Evolutionary conservation across 108 stramenopile genomes (phyloP).

Genomic region (Bacterosira constricta): DNA sequence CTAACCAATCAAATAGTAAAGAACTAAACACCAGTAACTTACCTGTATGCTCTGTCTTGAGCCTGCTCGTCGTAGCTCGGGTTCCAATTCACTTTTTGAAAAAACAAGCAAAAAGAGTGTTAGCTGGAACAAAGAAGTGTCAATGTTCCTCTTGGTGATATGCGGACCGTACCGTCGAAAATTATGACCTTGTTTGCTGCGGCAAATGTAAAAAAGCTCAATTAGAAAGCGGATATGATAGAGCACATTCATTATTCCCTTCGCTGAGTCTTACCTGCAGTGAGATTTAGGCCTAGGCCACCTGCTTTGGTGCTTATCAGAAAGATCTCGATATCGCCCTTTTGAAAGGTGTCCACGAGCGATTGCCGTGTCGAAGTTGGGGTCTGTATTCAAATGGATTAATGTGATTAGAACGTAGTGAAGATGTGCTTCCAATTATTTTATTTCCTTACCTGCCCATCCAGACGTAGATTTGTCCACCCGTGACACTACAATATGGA

Average conservation of each 20-base stretch:
- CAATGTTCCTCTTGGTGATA: background rate
- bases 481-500: conserved; percentile 45
- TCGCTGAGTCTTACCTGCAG: conserved; percentile 41
- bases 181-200: conserved; percentile 68
- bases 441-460: conserved; percentile 58
- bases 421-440: background rate
- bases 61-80: conserved; percentile 79
- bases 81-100: conserved; percentile 76
- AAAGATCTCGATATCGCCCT: conserved; percentile 72
- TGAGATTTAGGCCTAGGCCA: conserved; percentile 86
- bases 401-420: background rate
- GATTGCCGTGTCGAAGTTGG: conserved; percentile 63
- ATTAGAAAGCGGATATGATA: background rate
- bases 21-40: background rate
- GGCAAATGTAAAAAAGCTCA: background rate
- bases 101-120: conserved; percentile 16
- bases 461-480: conserved; percentile 80
- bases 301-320: conserved; percentile 91
- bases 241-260: conserved; percentile 47
- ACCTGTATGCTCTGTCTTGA: conserved; percentile 67
- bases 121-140: background rate
- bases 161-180: conserved; percentile 58
- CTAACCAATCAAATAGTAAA: too few species aligned
- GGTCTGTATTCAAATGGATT: conserved; percentile 33
- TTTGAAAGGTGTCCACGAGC: conserved; percentile 82